phyloP scores from a whole-genome alignment of 2,329 filamentous ascomycete genomes.

The Cadophora sp. region DNA sequence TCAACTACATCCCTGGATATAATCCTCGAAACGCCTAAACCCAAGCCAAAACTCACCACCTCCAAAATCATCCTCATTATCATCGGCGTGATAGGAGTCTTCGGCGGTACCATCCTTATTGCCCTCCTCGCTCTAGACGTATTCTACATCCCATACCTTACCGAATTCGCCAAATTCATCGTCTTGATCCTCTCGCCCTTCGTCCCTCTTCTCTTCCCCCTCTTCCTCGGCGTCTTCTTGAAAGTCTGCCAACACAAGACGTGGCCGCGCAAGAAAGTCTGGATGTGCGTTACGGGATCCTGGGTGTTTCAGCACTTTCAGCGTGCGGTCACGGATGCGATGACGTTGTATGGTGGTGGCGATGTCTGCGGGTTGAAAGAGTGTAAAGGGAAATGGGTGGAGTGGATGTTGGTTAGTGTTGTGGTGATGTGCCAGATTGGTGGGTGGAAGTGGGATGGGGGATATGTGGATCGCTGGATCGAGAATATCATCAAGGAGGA shows the following conservation, averaged over 20 bases:
- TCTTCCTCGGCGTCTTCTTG: slow-evolving; percentile 16
- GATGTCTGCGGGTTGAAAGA: slow-evolving; percentile 21
- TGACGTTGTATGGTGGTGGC: neutral
- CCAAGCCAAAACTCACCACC: neutral
- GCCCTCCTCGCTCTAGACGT: slow-evolving; percentile 24
- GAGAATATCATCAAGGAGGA: slow-evolving; percentile 15
- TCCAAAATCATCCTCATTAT: slow-evolving; percentile 15
- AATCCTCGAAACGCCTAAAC: neutral
- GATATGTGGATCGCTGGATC: slow-evolving; percentile 23
- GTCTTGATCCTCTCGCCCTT: slow-evolving; percentile 14
- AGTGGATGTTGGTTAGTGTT: slow-evolving; percentile 18
- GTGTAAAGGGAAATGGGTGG: slow-evolving; percentile 22
- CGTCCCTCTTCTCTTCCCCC: slow-evolving; percentile 16
- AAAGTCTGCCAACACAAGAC: slow-evolving; percentile 25
- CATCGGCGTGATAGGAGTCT: neutral
- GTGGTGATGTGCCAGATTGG: slow-evolving; percentile 21
- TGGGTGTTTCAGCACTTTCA: slow-evolving; percentile 15
- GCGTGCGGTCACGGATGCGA: slow-evolving; percentile 11
- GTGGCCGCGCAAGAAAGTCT: slow-evolving; percentile 7
- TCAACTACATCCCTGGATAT: neutral
- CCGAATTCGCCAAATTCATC: slow-evolving; percentile 26
- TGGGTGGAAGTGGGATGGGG: slow-evolving; percentile 27
- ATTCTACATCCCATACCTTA: slow-evolving; percentile 27
- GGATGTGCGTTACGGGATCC: slow-evolving; percentile 1
- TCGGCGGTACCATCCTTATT: slow-evolving; percentile 16